phyloP scores from a whole-genome alignment of 202 grass and related monocot species.

The Cymbopogon flexuosus region DNA sequence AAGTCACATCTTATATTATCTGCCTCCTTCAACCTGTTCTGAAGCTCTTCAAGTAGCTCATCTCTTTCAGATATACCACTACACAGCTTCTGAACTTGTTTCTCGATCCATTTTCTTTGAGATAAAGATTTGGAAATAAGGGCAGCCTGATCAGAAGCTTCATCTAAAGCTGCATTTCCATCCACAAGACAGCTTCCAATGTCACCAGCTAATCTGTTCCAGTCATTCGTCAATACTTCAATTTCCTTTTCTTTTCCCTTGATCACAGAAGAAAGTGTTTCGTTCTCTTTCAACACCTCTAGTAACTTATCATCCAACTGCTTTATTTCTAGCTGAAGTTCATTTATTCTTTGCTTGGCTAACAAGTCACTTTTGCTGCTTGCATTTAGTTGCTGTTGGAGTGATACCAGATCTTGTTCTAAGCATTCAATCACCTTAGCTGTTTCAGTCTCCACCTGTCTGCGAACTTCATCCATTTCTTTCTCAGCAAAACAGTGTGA shows the following conservation, averaged over 20 bases:
- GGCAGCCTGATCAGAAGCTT: slow-evolving; percentile 60
- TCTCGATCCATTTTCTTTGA: slow-evolving; percentile 58
- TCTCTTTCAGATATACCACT: slow-evolving; percentile 80
- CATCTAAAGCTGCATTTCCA: slow-evolving; percentile 62
- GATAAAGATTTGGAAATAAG: slow-evolving; percentile 52
- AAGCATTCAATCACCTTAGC: slow-evolving; percentile 91
- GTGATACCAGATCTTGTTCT: slow-evolving; percentile 61
- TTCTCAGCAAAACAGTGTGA: slow-evolving; percentile 59
- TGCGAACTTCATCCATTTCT: slow-evolving; percentile 91
- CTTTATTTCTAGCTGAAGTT: slow-evolving; percentile 43
- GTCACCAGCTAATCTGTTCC: slow-evolving; percentile 74
- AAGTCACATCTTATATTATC: slow-evolving; percentile 65
- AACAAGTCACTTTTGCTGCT: slow-evolving; percentile 50
- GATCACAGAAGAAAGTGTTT: slow-evolving; percentile 37
- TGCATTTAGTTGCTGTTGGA: slow-evolving; percentile 55
- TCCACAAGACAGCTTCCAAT: slow-evolving; percentile 64
- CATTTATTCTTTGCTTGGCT: slow-evolving; percentile 41
- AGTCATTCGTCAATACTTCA: slow-evolving; percentile 42
- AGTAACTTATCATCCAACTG: slow-evolving; percentile 43
- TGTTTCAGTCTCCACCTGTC: slow-evolving; percentile 88
- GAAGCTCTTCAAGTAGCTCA: slow-evolving; percentile 70
- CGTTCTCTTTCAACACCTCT: slow-evolving; percentile 45
- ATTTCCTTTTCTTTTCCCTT: slow-evolving; percentile 53
- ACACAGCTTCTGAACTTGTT: slow-evolving; percentile 62
- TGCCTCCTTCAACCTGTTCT: slow-evolving; percentile 67